Conservation (phyloP, 768 basidiomycete genomes). For the Xanthoconium stramineum region DNA sequence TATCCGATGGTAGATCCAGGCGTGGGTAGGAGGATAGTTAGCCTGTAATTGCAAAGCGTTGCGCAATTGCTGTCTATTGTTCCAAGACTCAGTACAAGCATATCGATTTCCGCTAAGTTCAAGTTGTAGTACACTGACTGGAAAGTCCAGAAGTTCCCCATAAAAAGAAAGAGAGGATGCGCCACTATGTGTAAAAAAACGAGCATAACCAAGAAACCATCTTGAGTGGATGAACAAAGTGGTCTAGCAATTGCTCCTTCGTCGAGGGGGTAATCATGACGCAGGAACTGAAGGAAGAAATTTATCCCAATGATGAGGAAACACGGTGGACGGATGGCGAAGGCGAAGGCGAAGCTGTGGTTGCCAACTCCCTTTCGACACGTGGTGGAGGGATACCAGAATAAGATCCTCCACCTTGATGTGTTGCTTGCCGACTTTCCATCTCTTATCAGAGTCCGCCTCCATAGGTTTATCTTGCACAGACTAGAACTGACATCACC, state of each 20-base stretch:
- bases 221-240: neutral
- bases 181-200: neutral
- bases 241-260: neutral
- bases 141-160: neutral
- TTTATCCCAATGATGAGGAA: slow-evolving; percentile 2
- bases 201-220: neutral
- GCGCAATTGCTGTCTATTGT: too few species aligned
- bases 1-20: too few species aligned
- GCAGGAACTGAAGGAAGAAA: neutral
- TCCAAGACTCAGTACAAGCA: neutral
- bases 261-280: neutral
- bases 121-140: neutral
- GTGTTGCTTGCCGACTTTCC: slow-evolving; percentile 56
- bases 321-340: neutral
- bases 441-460: slow-evolving; percentile 56
- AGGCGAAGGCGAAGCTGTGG: slow-evolving; percentile 66
- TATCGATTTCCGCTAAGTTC: neutral
- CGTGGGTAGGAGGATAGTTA: too few species aligned
- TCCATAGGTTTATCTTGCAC: slow-evolving; percentile 52
- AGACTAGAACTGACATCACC: slow-evolving; percentile 37
- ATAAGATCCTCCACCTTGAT: slow-evolving; percentile 66
- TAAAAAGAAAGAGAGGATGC: neutral
- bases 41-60: too few species aligned
- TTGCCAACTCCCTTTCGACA: slow-evolving; percentile 82
- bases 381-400: slow-evolving; percentile 78